Evolutionary conservation across 768 basidiomycete genomes (phyloP).

Genomic region (Termitomyces sp.): DNA sequence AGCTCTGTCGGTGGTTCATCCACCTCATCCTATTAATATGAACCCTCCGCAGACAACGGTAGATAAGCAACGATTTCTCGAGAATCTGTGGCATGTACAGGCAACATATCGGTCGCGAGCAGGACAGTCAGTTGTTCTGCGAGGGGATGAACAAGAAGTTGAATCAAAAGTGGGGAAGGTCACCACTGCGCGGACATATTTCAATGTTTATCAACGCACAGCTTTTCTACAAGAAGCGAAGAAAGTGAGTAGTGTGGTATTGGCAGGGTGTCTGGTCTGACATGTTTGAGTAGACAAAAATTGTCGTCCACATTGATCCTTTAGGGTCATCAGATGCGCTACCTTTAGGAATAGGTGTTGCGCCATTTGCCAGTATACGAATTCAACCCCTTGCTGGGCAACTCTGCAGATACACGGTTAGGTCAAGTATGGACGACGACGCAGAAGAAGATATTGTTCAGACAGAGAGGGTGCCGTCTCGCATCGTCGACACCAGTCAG

Average conservation of each 20-base stretch:
- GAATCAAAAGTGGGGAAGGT: constrained; percentile 56
- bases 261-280: not conserved
- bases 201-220: constrained; percentile 81
- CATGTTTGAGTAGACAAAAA: constrained; percentile 59
- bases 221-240: constrained; percentile 72
- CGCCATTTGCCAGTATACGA: constrained; percentile 76
- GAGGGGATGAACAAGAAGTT: constrained; percentile 70
- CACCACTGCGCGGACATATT: constrained; percentile 76
- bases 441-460: constrained; percentile 81
- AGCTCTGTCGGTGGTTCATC: constrained; percentile 69
- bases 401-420: constrained; percentile 72
- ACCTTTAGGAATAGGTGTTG: constrained; percentile 61
- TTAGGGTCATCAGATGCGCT: constrained; percentile 70
- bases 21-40: constrained; percentile 58
- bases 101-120: constrained; percentile 69
- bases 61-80: constrained; percentile 80
- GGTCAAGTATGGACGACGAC: constrained; percentile 69
- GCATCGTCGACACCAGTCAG: constrained; percentile 80
- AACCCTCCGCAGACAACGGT: constrained; percentile 57
- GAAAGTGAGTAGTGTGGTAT: constrained; percentile 48
- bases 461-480: constrained; percentile 62
- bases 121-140: constrained; percentile 69
- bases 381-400: constrained; percentile 82
- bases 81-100: constrained; percentile 87
- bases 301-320: constrained; percentile 83